phyloP scores from a whole-genome alignment of 2,329 filamentous ascomycete genomes.

The Phaeosphaeria sp. region DNA sequence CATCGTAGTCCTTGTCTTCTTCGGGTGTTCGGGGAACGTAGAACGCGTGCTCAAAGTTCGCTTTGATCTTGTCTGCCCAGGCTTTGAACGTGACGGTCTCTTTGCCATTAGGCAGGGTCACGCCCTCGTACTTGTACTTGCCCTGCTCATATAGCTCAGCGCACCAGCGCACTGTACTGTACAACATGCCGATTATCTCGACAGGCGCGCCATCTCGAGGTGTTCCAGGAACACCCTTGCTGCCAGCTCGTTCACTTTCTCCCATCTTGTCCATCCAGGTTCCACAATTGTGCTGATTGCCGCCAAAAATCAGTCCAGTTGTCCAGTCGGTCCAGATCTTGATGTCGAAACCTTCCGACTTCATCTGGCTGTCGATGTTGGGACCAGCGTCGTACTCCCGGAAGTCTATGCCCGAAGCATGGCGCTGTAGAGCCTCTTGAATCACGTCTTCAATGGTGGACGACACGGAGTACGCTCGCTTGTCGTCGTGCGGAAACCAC shows the following conservation, averaged over 20 bases:
- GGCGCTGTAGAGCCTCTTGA: constrained; percentile 90
- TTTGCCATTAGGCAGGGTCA: constrained; percentile 67
- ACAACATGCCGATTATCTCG: constrained; percentile 92
- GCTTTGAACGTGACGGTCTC: constrained; percentile 71
- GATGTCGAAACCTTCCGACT: constrained; percentile 87
- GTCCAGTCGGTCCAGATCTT: constrained; percentile 90
- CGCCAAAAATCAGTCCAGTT: constrained; percentile 90
- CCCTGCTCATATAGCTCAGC: constrained; percentile 69
- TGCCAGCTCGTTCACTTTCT: constrained; percentile 89
- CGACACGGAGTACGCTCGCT: constrained; percentile 81
- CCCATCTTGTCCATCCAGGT: constrained; percentile 99
- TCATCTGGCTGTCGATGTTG: constrained; percentile 91
- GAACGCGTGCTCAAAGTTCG: constrained; percentile 91
- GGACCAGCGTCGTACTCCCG: constrained; percentile 93
- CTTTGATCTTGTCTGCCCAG: constrained; percentile 82
- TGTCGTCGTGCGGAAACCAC: constrained; percentile 84
- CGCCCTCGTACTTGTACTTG: constrained; percentile 74
- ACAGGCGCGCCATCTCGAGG: constrained; percentile 93
- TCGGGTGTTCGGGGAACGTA: constrained; percentile 75
- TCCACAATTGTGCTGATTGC: constrained; percentile 92
- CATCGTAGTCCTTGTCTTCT: constrained; percentile 78
- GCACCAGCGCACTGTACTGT: constrained; percentile 87
- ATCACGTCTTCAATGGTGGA: constrained; percentile 89
- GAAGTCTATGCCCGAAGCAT: constrained; percentile 89
- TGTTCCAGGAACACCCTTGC: constrained; percentile 93